phyloP scores from a whole-genome alignment of 179 eudicot species.

The Beta lomatogona region DNA sequence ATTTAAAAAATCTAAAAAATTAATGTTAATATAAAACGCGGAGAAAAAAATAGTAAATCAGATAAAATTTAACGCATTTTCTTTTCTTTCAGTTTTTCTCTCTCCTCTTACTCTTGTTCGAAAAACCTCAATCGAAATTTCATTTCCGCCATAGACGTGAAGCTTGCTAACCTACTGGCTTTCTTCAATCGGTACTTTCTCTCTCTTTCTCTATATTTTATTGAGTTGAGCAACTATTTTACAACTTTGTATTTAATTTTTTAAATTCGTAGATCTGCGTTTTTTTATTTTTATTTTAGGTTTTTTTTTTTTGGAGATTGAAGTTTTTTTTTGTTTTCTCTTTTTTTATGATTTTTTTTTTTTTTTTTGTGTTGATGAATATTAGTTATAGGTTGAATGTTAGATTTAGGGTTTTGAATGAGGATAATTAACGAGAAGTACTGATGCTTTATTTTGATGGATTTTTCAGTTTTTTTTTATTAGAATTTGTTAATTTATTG shows the following conservation, averaged over 20 bases:
- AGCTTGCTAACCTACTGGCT: background rate
- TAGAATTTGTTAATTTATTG: too few relatives aligned
- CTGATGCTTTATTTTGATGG: background rate
- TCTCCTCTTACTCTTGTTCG: background rate
- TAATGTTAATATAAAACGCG: too few relatives aligned
- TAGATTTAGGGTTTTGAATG: conserved; percentile 8
- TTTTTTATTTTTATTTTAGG: background rate
- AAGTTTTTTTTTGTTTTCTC: background rate
- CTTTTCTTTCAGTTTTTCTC: background rate
- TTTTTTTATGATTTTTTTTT: background rate
- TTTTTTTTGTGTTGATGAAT: background rate
- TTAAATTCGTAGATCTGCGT: conserved; percentile 3
- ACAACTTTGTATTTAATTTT: background rate
- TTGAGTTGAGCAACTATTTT: background rate
- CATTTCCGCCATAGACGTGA: conserved; percentile 7
- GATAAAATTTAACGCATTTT: background rate
- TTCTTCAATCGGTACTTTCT: background rate
- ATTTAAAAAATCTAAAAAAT: too few relatives aligned
- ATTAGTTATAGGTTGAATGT: background rate
- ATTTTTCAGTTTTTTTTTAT: background rate
- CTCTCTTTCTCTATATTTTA: background rate
- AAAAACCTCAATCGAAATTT: background rate
- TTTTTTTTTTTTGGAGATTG: background rate
- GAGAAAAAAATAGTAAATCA: too few relatives aligned
- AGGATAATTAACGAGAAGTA: background rate